phyloP scores from a whole-genome alignment of 2,329 filamentous ascomycete species.

The Cladorrhinum sp. region DNA sequence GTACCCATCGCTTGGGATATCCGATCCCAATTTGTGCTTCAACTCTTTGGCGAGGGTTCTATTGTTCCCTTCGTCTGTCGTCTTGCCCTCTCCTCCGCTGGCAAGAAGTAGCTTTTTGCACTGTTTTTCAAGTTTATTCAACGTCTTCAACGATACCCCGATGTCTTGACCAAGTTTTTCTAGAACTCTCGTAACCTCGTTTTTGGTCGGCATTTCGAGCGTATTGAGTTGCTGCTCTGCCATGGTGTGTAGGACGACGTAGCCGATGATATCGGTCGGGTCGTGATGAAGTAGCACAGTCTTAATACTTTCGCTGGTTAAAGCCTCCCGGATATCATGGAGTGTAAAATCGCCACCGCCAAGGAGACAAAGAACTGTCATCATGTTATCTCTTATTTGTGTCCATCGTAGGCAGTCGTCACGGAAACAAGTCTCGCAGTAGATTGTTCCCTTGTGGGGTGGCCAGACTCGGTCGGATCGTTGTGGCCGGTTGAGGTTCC shows the following conservation, averaged over 20 bases:
- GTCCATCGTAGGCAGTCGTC: slow-evolving; percentile 14
- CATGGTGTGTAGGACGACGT: slow-evolving; percentile 7
- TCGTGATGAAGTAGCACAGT: too few relatives aligned
- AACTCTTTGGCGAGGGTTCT: neutral
- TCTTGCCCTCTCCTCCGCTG: neutral
- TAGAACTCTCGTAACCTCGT: neutral
- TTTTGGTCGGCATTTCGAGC: neutral
- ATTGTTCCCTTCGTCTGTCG: neutral
- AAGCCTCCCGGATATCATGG: too few relatives aligned
- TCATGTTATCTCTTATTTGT: slow-evolving; percentile 2
- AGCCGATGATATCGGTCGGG: slow-evolving; percentile 10
- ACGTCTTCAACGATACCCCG: neutral
- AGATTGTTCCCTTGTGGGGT: slow-evolving; percentile 4
- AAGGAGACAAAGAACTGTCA: slow-evolving; percentile 3
- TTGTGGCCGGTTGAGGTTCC: neutral
- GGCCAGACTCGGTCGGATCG: neutral
- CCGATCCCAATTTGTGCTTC: neutral
- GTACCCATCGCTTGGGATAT: neutral
- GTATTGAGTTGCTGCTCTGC: neutral
- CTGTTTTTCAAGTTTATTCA: neutral
- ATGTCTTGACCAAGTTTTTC: slow-evolving; percentile 1
- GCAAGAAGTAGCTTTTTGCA: neutral
- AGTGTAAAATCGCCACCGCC: slow-evolving; percentile 5
- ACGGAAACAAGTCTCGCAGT: slow-evolving; percentile 19
- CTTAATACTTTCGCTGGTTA: too few relatives aligned